phyloP scores from a whole-genome alignment of 176 grass and related monocot genomes.

The Carex cristatella region DNA sequence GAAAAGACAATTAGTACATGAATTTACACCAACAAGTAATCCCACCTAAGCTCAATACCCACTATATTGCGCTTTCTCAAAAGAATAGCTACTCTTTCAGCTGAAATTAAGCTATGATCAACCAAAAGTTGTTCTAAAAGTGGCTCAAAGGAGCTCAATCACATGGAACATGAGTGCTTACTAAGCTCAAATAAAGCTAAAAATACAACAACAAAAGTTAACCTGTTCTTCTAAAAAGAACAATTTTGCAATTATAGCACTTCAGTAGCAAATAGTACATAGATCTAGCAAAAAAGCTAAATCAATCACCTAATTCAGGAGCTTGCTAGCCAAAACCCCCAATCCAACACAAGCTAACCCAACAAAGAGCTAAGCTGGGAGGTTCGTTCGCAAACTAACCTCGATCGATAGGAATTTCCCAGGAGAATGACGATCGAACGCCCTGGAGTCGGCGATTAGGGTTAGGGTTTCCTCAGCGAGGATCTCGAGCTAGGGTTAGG shows the following conservation, averaged over 20 bases:
- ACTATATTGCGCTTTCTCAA: neutral
- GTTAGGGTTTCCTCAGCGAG: conserved; percentile 8
- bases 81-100: neutral
- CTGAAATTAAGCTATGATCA: conserved; percentile 24
- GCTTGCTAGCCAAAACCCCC: neutral
- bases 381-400: conserved; percentile 15
- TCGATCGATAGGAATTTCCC: conserved; percentile 5
- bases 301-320: conserved; percentile 12
- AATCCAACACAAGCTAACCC: conserved; percentile 16
- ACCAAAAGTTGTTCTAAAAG: neutral
- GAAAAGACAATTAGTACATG: neutral
- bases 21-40: neutral
- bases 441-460: conserved; percentile 16
- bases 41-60: neutral
- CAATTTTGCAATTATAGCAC: conserved; percentile 1
- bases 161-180: neutral
- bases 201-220: neutral
- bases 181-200: neutral
- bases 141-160: conserved; percentile 5
- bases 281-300: conserved; percentile 19
- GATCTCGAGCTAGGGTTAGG: conserved; percentile 28
- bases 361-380: neutral
- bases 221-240: neutral
- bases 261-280: neutral
- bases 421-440: conserved; percentile 5